Evolutionary conservation across 257 asterid species (phyloP).

Genomic region (Avicennia marina): DNA sequence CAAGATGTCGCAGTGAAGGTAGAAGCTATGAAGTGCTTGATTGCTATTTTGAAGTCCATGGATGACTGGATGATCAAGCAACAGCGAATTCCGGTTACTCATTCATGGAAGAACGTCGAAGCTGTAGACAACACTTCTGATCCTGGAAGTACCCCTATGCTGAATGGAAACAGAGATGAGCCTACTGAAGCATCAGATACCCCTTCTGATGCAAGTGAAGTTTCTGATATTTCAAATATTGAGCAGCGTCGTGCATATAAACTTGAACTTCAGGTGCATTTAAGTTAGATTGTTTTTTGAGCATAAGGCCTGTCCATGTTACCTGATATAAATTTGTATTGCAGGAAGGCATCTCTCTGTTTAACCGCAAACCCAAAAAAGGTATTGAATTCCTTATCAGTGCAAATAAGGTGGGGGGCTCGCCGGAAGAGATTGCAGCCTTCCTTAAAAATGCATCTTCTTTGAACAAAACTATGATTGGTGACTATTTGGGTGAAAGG

Average conservation of each 20-base stretch:
- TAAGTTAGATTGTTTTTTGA: slow-evolving; percentile 12
- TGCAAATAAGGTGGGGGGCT: slow-evolving; percentile 88
- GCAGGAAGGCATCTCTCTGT: slow-evolving; percentile 99
- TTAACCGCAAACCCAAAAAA: slow-evolving; percentile 91
- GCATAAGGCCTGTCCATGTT: slow-evolving; percentile 11
- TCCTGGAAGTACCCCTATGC: slow-evolving; percentile 47
- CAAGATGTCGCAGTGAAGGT: slow-evolving; percentile 82
- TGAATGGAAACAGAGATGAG: slow-evolving; percentile 72
- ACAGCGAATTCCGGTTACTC: slow-evolving; percentile 78
- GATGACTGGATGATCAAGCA: slow-evolving; percentile 99
- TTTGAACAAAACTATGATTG: slow-evolving; percentile 81
- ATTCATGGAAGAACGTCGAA: slow-evolving; percentile 59
- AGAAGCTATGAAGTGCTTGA: slow-evolving; percentile 94
- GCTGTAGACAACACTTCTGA: slow-evolving; percentile 56
- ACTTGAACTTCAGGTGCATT: slow-evolving; percentile 92
- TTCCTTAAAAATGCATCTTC: slow-evolving; percentile 88
- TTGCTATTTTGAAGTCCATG: slow-evolving; percentile 82
- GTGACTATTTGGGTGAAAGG: slow-evolving; percentile 98
- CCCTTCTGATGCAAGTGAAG: slow-evolving; percentile 81
- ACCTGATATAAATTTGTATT: slow-evolving; percentile 31
- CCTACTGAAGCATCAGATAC: slow-evolving; percentile 70
- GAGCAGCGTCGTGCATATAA: slow-evolving; percentile 99
- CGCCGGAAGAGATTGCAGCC: slow-evolving; percentile 85
- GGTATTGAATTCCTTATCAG: slow-evolving; percentile 91
- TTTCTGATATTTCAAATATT: slow-evolving; percentile 78